Conservation (phyloP, 495 filamentous ascomycete genomes). For the Podospora pseudocomata region DNA sequence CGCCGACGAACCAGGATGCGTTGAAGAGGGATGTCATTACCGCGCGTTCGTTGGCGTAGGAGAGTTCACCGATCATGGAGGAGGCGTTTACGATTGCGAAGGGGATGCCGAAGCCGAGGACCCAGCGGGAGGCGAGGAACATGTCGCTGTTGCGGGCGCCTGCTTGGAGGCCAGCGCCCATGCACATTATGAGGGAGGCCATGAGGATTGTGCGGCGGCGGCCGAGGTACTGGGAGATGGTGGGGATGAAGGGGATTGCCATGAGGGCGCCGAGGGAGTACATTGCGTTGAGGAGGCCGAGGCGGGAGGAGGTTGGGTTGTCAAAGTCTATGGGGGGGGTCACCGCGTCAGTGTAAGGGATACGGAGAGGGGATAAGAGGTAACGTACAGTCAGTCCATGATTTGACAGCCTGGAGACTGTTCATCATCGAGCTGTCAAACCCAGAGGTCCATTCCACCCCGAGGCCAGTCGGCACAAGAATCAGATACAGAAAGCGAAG, state of each 20-base stretch:
- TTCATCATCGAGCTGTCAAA: slow-evolving; percentile 66
- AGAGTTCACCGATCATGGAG: slow-evolving; percentile 57
- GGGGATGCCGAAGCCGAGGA: slow-evolving; percentile 61
- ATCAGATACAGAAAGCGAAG: slow-evolving; percentile 59
- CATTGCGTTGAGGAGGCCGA: slow-evolving; percentile 41
- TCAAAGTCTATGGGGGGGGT: slow-evolving; percentile 31
- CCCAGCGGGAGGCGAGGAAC: slow-evolving; percentile 56
- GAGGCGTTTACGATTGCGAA: slow-evolving; percentile 59
- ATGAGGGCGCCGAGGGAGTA: slow-evolving; percentile 42
- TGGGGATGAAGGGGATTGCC: slow-evolving; percentile 55
- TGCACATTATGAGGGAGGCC: slow-evolving; percentile 46
- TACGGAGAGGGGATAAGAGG: background rate
- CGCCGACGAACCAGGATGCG: slow-evolving; percentile 55
- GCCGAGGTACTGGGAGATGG: slow-evolving; percentile 47
- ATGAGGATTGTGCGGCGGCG: slow-evolving; percentile 53
- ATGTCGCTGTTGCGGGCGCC: slow-evolving; percentile 40
- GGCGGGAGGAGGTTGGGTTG: slow-evolving; percentile 33
- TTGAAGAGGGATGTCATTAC: slow-evolving; percentile 61
- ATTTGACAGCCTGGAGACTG: slow-evolving; percentile 55
- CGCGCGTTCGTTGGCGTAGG: slow-evolving; percentile 56
- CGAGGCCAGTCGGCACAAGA: slow-evolving; percentile 60
- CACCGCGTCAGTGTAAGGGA: background rate
- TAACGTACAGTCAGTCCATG: slow-evolving; percentile 53
- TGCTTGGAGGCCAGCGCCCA: slow-evolving; percentile 29
- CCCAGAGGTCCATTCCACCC: slow-evolving; percentile 64